Conservation (phyloP, 768 basidiomycete species). For the Russula sp. region DNA sequence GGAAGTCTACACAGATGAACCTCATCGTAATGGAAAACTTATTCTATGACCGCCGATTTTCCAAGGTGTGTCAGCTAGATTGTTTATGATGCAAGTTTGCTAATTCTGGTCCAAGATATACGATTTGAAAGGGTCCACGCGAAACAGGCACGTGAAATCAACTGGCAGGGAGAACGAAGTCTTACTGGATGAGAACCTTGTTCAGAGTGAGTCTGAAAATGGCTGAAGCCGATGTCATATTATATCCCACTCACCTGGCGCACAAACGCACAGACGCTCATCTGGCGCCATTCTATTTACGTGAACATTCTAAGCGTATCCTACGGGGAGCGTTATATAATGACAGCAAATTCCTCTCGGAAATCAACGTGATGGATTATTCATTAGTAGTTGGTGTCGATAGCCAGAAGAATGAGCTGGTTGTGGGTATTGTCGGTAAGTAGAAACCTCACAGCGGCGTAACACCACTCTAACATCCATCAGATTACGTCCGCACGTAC, state of each 20-base stretch:
- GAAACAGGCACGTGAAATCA: conserved; percentile 89
- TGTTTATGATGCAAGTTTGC: neutral
- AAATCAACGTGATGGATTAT: conserved; percentile 97
- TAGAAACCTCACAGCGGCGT: conserved; percentile 23
- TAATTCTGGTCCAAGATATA: conserved; percentile 61
- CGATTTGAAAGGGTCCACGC: conserved; percentile 93
- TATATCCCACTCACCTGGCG: neutral
- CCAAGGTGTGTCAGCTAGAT: conserved; percentile 53
- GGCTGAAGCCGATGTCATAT: conserved; percentile 2
- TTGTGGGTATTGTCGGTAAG: conserved; percentile 94
- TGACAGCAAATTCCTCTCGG: conserved; percentile 91
- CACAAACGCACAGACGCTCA: conserved; percentile 60
- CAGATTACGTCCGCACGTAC: conserved; percentile 93
- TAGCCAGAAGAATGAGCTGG: conserved; percentile 80
- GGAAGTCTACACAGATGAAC: conserved; percentile 89
- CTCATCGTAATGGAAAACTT: conserved; percentile 97
- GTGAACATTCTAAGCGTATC: conserved; percentile 95
- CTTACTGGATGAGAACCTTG: conserved; percentile 92
- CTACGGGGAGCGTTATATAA: conserved; percentile 87
- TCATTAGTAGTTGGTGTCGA: conserved; percentile 97
- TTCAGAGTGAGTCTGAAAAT: conserved; percentile 58
- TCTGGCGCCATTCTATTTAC: conserved; percentile 85
- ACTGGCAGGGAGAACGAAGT: conserved; percentile 92
- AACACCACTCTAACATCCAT: neutral
- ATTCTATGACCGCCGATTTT: conserved; percentile 89